Base-by-base conservation (phyloP, 2,329 filamentous ascomycete genomes). In the Talaromyces funiculosus region DNA sequence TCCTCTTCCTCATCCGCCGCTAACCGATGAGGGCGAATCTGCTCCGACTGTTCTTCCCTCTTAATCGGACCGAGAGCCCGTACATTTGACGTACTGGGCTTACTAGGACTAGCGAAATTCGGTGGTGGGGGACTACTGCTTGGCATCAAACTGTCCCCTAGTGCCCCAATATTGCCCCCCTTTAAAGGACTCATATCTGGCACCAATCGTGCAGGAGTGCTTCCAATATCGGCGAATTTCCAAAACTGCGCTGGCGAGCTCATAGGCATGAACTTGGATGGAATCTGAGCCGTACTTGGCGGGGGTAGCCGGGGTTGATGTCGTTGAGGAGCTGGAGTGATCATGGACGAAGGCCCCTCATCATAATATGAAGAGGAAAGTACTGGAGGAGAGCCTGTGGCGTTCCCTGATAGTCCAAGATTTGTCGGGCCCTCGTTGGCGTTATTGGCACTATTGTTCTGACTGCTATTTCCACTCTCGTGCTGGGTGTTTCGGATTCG, bases 191-290 rank as follows among this genome's bases (percentile, higher is more conserved):
- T 80, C 68, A 79, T 76, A 57, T 80, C 78, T 5, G 75, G 74
- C 16, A 73, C 69, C 0, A 72, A 71, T 12, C 72, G 68, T 4
- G 74, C 76, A n/a, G 77, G 77, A 1, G 77, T 79, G 63, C 75
- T 78, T 12, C 75, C 76, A 58, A 80, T 77, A 61, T 77, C 75
- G 20, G 75, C 76, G 43, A 78, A 77, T 59, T 79, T 80, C 78
- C 78, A 81, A 66, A 80, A 81, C 45, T 80, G 77, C 4, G 78
- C 78, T 1, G 79, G 79, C 4, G 77, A 80, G 62, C 78, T 80
- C 71, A 80, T 77, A 4, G 78, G 77, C 78, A 81, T 80, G 66
- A 80, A 80, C 64, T 79, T 80, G 20, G 77, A 80, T 1, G 79
- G 79, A 16, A 79, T 74, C 59, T 79, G 78, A 3, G 77, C 75